Conservation (phyloP, 2,329 filamentous ascomycete species). For the Colletotrichum viniferum region DNA sequence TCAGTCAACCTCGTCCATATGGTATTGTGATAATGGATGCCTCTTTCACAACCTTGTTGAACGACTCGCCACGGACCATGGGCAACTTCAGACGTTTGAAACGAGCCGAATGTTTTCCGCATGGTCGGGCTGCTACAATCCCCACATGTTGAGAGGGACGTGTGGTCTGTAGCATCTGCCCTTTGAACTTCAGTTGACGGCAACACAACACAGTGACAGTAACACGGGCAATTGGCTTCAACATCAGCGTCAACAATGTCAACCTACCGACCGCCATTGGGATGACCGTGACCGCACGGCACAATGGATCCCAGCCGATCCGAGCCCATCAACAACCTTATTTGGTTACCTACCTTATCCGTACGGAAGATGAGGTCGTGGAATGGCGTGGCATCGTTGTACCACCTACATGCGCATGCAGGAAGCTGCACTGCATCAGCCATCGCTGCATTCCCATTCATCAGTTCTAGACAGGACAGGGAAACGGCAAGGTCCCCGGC, state of each 20-base stretch:
- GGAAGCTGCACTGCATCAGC: slow-evolving; percentile 1
- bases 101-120: not conserved
- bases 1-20: not conserved
- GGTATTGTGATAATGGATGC: not conserved
- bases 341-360: not conserved
- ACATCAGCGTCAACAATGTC: not conserved
- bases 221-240: not conserved
- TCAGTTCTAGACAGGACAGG: not conserved
- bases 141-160: not conserved
- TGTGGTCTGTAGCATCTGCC: not conserved
- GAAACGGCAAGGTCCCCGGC: not conserved
- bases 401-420: slow-evolving; percentile 10
- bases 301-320: not conserved
- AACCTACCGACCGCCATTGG: not conserved
- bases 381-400: not conserved
- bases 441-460: slow-evolving; percentile 2
- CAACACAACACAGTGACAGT: not conserved
- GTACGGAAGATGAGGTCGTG: not conserved
- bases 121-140: not conserved
- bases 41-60: not conserved
- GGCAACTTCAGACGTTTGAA: not conserved
- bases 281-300: not conserved
- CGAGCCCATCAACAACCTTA: not conserved
- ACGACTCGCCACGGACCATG: not conserved
- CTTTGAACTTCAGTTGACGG: not conserved